Evolutionary conservation across 1,284 basidiomycete genomes (phyloP).

Genomic region (Volvariella surrecta): DNA sequence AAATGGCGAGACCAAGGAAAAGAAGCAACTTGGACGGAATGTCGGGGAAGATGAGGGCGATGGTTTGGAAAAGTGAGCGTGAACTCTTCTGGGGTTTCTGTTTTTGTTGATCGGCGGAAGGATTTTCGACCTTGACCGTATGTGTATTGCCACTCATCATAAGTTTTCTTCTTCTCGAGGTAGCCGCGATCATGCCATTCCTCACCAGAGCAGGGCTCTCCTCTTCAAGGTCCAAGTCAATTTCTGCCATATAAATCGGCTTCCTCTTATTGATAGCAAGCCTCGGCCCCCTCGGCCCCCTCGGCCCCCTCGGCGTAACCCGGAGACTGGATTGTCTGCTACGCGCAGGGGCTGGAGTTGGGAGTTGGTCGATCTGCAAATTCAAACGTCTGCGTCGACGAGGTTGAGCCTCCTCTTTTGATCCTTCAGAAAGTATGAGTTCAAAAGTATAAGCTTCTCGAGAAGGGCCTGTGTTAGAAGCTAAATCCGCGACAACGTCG

Average conservation of each 20-base stretch:
- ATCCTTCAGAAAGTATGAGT: no score
- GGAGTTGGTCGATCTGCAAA: slow-evolving; percentile 9
- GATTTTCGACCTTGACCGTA: slow-evolving; percentile 24
- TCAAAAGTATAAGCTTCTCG: slow-evolving; percentile 21
- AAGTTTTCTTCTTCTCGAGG: slow-evolving; percentile 18
- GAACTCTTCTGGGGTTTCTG: slow-evolving; percentile 23
- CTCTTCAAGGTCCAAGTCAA: slow-evolving; percentile 32
- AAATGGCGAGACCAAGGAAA: slow-evolving; percentile 57
- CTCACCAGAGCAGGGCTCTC: slow-evolving; percentile 34
- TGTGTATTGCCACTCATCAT: slow-evolving; percentile 20
- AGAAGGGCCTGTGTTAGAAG: slow-evolving; percentile 16
- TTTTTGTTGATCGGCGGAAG: neutral
- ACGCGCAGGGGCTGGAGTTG: slow-evolving; percentile 15
- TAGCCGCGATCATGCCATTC: slow-evolving; percentile 23
- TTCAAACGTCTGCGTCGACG: slow-evolving; percentile 15
- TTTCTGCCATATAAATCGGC: slow-evolving; percentile 11
- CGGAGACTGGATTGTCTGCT: slow-evolving; percentile 49
- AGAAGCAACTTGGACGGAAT: slow-evolving; percentile 72
- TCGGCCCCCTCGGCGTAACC: slow-evolving; percentile 48
- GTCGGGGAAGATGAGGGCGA: slow-evolving; percentile 60
- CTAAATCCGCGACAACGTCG: slow-evolving; percentile 62
- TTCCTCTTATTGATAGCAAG: slow-evolving; percentile 8
- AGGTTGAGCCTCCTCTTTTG: no score
- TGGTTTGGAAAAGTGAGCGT: slow-evolving; percentile 33
- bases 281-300: slow-evolving; percentile 28